phyloP scores from a whole-genome alignment of 176 grass and related monocot species.

The Cenchrus fungigraminus region DNA sequence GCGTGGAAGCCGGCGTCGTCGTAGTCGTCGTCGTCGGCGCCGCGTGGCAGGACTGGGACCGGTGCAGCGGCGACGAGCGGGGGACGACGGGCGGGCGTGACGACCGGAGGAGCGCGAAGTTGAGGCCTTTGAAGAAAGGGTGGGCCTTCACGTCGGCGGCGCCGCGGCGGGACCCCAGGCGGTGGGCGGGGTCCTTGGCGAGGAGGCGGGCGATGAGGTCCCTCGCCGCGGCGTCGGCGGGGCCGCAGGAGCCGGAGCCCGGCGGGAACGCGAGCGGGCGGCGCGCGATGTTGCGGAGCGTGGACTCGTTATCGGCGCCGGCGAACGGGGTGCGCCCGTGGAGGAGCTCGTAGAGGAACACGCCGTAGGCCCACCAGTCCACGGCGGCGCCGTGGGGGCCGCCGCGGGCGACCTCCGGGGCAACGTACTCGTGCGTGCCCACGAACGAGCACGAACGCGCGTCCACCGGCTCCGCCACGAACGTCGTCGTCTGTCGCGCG shows the following conservation, averaged over 20 bases:
- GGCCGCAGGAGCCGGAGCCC: neutral
- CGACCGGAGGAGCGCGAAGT: conserved; percentile 77
- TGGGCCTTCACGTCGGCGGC: conserved; percentile 81
- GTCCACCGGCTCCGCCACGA: conserved; percentile 79
- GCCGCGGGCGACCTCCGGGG: conserved; percentile 71
- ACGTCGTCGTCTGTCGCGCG: neutral
- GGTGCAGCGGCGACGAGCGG: conserved; percentile 30
- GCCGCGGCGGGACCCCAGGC: conserved; percentile 65
- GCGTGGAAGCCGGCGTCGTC: neutral
- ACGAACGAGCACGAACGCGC: conserved; percentile 89
- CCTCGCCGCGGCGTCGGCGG: conserved; percentile 33
- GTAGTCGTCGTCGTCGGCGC: neutral
- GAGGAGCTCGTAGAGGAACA: conserved; percentile 88
- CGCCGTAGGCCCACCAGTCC: conserved; percentile 97
- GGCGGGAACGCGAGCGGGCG: conserved; percentile 57
- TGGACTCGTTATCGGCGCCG: conserved; percentile 57
- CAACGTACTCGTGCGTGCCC: conserved; percentile 93
- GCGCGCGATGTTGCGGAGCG: conserved; percentile 78
- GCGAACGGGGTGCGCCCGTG: conserved; percentile 82
- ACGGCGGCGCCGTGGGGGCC: conserved; percentile 76
- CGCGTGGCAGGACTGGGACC: conserved; percentile 53
- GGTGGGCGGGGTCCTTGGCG: conserved; percentile 60
- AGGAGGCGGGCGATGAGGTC: conserved; percentile 77
- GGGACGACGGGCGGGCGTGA: conserved; percentile 70
- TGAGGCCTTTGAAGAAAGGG: conserved; percentile 71